Percentiles rank a stretch among this genome's conserved stretches.
phyloP scores from a whole-genome alignment of 169 alveolate species.

The Plasmodium inui region DNA sequence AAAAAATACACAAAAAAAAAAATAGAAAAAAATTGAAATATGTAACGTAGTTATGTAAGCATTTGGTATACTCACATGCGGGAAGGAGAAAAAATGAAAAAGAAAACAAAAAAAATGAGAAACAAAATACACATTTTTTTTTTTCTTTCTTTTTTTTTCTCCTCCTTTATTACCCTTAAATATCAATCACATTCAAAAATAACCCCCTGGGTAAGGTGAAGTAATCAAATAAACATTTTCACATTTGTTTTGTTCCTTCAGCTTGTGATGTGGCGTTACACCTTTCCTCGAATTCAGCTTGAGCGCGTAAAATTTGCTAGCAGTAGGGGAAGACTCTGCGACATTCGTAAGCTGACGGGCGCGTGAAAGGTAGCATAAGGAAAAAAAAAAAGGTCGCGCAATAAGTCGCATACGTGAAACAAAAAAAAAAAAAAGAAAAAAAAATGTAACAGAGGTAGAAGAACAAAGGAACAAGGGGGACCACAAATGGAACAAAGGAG shows the following conservation, averaged over 20 bases:
- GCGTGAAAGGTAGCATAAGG: neutral
- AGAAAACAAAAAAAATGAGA: neutral
- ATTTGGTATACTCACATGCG: neutral
- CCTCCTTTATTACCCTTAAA: neutral
- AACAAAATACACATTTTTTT: constrained; percentile 3
- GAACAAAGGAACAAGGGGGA: neutral
- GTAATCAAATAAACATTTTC: neutral
- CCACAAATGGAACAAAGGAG: constrained; percentile 1
- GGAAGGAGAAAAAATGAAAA: neutral
- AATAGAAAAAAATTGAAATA: neutral
- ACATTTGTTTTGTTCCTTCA: neutral
- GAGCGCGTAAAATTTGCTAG: neutral
- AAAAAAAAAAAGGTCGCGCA: neutral
- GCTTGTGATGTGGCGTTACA: neutral
- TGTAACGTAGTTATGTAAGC: neutral
- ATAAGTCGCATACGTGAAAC: neutral
- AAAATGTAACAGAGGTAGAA: neutral
- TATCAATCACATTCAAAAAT: constrained; percentile 30
- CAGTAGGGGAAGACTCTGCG: neutral
- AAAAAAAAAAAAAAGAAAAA: constrained; percentile 10
- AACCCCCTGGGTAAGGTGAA: neutral
- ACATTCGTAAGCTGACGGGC: neutral
- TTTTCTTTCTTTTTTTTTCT: neutral
- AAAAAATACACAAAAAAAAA: constrained; percentile 3
- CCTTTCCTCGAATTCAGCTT: neutral